These are phyloP conservation scores for Kodamaea hsintzibuensis DNA, from an alignment of 805 yeast species.

Conservation along the genomic window DNA sequence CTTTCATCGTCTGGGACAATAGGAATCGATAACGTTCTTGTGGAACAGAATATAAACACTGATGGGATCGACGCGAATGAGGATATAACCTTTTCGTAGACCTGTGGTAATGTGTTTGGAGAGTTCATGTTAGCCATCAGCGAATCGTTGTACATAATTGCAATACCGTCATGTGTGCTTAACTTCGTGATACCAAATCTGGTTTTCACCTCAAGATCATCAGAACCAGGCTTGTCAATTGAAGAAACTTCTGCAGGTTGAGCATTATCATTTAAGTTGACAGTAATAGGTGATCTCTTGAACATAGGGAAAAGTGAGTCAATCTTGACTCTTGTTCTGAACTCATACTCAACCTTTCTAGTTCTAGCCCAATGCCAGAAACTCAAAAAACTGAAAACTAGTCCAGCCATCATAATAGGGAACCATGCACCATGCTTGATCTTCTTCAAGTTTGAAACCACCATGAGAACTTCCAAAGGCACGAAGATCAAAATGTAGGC, in stretches of 20 bases:
- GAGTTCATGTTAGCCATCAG: constrained; percentile 36
- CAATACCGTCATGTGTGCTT: constrained; percentile 36
- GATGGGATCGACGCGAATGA: constrained; percentile 46
- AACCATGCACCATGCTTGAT: constrained; percentile 65
- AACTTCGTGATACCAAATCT: constrained; percentile 21
- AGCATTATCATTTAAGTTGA: constrained; percentile 17
- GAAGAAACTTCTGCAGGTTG: neutral
- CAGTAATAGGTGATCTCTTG: constrained; percentile 17
- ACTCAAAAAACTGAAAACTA: constrained; percentile 37
- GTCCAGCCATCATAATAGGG: constrained; percentile 48
- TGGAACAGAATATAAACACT: constrained; percentile 44
- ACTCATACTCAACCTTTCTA: constrained; percentile 40
- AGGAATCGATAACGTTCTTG: constrained; percentile 45
- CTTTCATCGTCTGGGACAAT: constrained; percentile 40
- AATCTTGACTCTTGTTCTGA: constrained; percentile 30
- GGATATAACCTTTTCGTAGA: constrained; percentile 38
- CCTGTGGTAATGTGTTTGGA: constrained; percentile 47
- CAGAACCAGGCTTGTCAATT: neutral
- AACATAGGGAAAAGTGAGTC: constrained; percentile 36
- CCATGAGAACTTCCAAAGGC: constrained; percentile 47
- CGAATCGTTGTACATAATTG: constrained; percentile 43
- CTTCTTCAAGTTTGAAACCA: constrained; percentile 51
- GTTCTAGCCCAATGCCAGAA: constrained; percentile 53
- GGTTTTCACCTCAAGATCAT: constrained; percentile 11
- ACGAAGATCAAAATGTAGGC: constrained; percentile 41